Evolutionary conservation across 108 stramenopile species (phyloP), one percentile per base, ranked within the genome.

Genomic region (Thalassiosira profunda): DNA sequence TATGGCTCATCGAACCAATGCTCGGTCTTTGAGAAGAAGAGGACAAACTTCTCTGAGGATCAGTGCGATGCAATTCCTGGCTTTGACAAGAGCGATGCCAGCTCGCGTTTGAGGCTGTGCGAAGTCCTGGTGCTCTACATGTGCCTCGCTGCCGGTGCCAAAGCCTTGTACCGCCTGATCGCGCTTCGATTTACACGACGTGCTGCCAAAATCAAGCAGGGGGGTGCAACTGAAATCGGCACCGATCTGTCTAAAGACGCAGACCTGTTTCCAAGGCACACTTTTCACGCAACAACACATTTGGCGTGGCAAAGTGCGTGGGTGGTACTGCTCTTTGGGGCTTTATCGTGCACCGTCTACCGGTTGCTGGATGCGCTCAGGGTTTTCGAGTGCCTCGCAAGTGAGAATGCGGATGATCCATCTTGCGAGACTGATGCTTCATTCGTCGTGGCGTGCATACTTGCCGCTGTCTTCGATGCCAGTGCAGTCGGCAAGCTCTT

Each of bases 1-100:
- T 57, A 58, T 10, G 40, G 55, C 35, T n/a, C n/a, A n/a, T 42
- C 76, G 0, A 45, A 77, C n/a, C n/a, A n/a, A 47, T 77, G 70
- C 53, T 65, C 41, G 18, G 25, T 65, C 0, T 72, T 72, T 77
- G 69, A 77, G 17, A 55, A 65, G 45, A 66, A 40, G 44, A 60
- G 29, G 6, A 67, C 56, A 11, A 37, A 35, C 20, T 71, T 72
- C 49, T 41, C 47, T 49, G 36, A 14, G 5, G 51, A 4, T 12
- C 2, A 58, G 5, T 71, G 76, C 11, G 28, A 58, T 9, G 49
- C 23, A 3, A 52, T 77, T 52, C n/a, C n/a, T n/a, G 11, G 9
- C 58, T 56, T 21, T 18, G 57, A 35, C 40, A n/a, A 40, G 23
- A 23, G 15, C 23, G 20, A 28, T 10, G 5, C 21, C 17, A 25